phyloP scores from a whole-genome alignment of 257 asterid species.

The Agastache rugosa region DNA sequence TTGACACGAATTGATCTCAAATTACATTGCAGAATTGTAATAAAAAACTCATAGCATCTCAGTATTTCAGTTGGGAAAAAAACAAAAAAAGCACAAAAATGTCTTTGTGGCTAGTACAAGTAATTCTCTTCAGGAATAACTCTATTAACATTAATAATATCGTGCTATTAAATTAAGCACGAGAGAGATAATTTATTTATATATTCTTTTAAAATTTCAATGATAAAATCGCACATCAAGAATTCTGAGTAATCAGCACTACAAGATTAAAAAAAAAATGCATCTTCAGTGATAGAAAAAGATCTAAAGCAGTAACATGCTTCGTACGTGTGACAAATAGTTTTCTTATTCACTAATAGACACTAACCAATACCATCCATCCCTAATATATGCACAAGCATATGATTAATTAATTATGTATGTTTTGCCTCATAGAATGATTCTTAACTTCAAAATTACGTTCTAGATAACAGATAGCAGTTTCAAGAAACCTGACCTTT shows the following conservation, averaged over 20 bases:
- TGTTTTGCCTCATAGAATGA: neutral
- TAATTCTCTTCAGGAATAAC: neutral
- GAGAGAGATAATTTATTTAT: neutral
- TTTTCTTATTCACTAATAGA: neutral
- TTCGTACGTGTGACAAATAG: neutral
- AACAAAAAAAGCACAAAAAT: neutral
- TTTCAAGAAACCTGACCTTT: slow-evolving; percentile 55
- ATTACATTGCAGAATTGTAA: neutral
- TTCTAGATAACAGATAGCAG: slow-evolving; percentile 21
- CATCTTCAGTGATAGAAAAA: neutral
- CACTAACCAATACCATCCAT: neutral
- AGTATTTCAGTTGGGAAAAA: neutral
- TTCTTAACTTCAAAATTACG: neutral
- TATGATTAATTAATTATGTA: neutral
- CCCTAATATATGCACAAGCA: neutral
- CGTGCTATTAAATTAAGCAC: neutral
- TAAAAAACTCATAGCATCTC: neutral
- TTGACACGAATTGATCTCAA: neutral
- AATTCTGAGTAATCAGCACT: no score
- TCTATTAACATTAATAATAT: neutral
- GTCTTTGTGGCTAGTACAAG: neutral
- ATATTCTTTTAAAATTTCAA: no score
- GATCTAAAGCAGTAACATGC: neutral
- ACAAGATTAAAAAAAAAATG: no score
- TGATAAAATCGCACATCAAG: no score